These are phyloP conservation scores for Grigorovia humatica DNA, from an alignment of 805 yeast genomes.

Conservation along the genomic window DNA sequence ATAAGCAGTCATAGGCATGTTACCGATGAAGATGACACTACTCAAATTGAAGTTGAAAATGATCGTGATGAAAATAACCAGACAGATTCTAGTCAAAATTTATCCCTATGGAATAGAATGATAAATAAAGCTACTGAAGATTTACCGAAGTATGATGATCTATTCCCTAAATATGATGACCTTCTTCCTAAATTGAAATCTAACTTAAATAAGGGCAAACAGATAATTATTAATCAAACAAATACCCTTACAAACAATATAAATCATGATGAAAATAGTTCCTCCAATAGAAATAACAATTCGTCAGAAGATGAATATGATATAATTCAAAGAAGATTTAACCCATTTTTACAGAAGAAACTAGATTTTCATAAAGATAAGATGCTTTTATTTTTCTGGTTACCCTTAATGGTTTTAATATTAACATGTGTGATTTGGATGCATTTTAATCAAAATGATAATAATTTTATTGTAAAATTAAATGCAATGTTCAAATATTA, in stretches of 20 bases:
- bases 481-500: constrained; percentile 30
- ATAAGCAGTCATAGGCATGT: neutral
- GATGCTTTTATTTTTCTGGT: constrained; percentile 84
- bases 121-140: constrained; percentile 33
- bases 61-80: neutral
- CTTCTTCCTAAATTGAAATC: constrained; percentile 41
- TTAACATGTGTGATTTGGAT: constrained; percentile 36
- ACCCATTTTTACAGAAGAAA: constrained; percentile 34
- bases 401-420: constrained; percentile 59
- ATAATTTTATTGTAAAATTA: constrained; percentile 17
- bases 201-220: neutral
- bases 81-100: constrained; percentile 7
- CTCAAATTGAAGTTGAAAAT: neutral
- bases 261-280: neutral
- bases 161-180: constrained; percentile 62
- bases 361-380: constrained; percentile 55
- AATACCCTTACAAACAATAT: neutral
- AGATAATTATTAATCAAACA: neutral
- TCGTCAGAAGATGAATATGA: constrained; percentile 27
- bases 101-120: constrained; percentile 31
- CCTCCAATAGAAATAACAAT: neutral
- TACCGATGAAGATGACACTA: neutral
- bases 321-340: constrained; percentile 28
- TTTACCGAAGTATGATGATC: constrained; percentile 66
- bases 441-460: constrained; percentile 29